These are phyloP conservation scores for Ceratocystis papillata DNA, from an alignment of 2,329 filamentous ascomycete species.

Conservation along the genomic window DNA sequence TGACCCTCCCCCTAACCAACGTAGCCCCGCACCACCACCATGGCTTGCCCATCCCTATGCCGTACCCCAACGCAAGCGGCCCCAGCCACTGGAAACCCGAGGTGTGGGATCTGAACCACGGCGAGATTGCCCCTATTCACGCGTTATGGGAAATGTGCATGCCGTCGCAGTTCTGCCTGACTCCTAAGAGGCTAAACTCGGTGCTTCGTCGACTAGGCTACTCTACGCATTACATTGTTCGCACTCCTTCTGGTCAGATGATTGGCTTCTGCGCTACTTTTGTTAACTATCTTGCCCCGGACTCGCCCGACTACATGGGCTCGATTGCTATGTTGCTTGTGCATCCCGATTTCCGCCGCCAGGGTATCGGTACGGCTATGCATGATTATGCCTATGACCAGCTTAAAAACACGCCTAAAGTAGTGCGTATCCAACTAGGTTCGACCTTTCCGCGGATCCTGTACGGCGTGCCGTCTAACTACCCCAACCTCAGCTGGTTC, in stretches of 20 bases:
- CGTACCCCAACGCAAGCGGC: constrained; percentile 7
- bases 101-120: constrained; percentile 32
- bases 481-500: constrained; percentile 42
- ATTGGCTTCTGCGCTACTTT: constrained; percentile 52
- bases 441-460: constrained; percentile 49
- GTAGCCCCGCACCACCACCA: constrained; percentile 11
- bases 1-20: constrained; percentile 12
- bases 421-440: constrained; percentile 46
- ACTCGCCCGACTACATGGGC: constrained; percentile 43
- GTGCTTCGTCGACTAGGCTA: constrained; percentile 46
- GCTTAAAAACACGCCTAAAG: constrained; percentile 41
- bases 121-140: constrained; percentile 35
- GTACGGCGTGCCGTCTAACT: constrained; percentile 41
- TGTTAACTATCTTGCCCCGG: constrained; percentile 45
- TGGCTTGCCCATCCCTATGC: constrained; percentile 18
- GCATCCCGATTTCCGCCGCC: constrained; percentile 37
- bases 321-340: constrained; percentile 47
- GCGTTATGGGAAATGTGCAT: constrained; percentile 40
- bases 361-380: constrained; percentile 44
- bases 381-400: constrained; percentile 42
- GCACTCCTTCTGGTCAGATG: constrained; percentile 37
- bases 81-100: constrained; percentile 34
- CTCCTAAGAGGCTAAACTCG: constrained; percentile 34
- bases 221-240: constrained; percentile 46
- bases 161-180: constrained; percentile 39